These are phyloP conservation scores for Fusarium azukiicola DNA, from an alignment of 2,329 filamentous ascomycete genomes.

Conservation along the genomic window DNA sequence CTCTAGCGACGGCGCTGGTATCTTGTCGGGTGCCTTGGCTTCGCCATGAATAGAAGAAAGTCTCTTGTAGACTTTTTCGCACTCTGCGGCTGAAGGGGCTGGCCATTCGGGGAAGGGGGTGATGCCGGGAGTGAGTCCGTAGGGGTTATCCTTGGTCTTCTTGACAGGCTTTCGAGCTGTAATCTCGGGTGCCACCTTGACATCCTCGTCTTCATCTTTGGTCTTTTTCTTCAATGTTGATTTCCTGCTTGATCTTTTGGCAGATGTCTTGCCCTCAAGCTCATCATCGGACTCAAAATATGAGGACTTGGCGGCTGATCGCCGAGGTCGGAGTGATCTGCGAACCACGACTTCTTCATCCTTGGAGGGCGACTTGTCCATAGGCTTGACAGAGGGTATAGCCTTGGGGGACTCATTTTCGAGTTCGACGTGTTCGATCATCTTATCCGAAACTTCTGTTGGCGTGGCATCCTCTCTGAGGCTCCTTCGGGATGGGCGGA, in stretches of 20 bases:
- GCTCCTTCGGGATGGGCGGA: constrained; percentile 24
- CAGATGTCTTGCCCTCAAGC: background rate
- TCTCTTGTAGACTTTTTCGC: constrained; percentile 49
- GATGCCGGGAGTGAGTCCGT: constrained; percentile 53
- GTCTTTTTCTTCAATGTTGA: constrained; percentile 37
- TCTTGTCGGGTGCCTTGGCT: constrained; percentile 51
- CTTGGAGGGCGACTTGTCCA: background rate
- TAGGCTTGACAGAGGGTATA: background rate
- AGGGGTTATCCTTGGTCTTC: constrained; percentile 53
- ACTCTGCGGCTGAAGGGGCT: constrained; percentile 47
- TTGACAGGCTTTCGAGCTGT: constrained; percentile 43
- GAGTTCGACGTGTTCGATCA: background rate
- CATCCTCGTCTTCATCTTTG: constrained; percentile 34
- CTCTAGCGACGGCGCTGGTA: constrained; percentile 54
- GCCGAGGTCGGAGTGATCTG: constrained; percentile 43
- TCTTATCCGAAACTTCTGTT: background rate
- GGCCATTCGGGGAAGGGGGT: constrained; percentile 54
- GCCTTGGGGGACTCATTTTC: constrained; percentile 24
- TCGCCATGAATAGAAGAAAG: constrained; percentile 52
- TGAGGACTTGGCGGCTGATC: constrained; percentile 34
- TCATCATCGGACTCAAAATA: constrained; percentile 52
- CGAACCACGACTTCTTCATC: constrained; percentile 19
- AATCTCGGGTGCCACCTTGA: constrained; percentile 21
- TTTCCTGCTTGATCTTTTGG: constrained; percentile 24
- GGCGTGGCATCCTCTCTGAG: constrained; percentile 15